Base-by-base conservation (phyloP, 192 early-diverging fungal genomes). In the Haplosporangium gracile region DNA sequence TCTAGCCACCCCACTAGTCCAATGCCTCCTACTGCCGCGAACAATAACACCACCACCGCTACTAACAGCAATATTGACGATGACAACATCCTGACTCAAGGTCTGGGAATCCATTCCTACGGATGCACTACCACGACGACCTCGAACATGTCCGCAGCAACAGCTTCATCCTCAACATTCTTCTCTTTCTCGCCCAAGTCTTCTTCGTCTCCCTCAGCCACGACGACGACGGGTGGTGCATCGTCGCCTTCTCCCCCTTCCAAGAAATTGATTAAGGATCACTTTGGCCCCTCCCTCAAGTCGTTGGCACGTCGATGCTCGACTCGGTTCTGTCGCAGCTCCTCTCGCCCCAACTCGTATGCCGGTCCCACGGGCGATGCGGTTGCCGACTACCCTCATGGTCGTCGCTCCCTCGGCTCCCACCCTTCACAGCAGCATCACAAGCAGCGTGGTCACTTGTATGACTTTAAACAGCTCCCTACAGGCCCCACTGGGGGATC, bases 291-390 rank as follows among this genome's bases (percentile, higher is more conserved):
- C 2, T 47, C 84, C 4, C 53, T 80, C 26, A 79, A 75, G 7
- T 81, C 79, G 2, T 71, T 86, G 3, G 84, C 84, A 24, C 45
- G 82, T 55, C 72, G 34, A 16, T 85, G 78, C 63, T 85, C 82
- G n/a, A n/a, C 78, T 40, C 78, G 84, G 0, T 81, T 86, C 43
- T 24, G 63, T 38, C 26, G 72, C 60, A 70, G 82, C 20, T 16
- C 20, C 24, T 45, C 20, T 7, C 74, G 84, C 42, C 79, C 79
- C 36, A 76, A 76, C 22, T 80, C 83, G 4, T 72, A 68, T 34
- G 53, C 69, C 9, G 78, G 55, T 15, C 34, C 75, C 2, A 32
- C 34, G 16, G 70, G 69, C 13, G 74, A 45, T 15, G 53, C 68
- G 20, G 10, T 65, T 15, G 20, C 15, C 2, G 72, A 77, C 8